These are phyloP conservation scores for Tremellales sp. DNA, from an alignment of 1,284 basidiomycete genomes.

Conservation along the genomic window DNA sequence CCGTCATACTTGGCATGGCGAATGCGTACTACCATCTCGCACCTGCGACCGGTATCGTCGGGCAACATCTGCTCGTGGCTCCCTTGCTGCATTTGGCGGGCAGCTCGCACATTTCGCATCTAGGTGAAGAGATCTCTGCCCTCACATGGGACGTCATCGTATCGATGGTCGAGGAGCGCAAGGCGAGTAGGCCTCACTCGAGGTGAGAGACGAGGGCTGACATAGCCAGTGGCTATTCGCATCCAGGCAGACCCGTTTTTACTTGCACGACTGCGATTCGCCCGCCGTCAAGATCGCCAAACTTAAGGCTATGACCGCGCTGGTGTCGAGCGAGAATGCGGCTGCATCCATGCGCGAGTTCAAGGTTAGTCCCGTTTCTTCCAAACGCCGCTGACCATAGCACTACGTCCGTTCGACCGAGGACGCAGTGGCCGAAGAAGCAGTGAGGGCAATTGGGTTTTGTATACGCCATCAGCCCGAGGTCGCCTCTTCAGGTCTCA, in stretches of 20 bases:
- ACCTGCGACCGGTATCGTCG: slow-evolving; percentile 49
- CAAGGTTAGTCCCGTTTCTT: slow-evolving; percentile 56
- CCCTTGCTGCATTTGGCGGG: slow-evolving; percentile 41
- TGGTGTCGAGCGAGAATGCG: slow-evolving; percentile 65
- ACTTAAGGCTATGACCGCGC: slow-evolving; percentile 62
- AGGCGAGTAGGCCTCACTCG: slow-evolving; percentile 54
- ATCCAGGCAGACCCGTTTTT: slow-evolving; percentile 61
- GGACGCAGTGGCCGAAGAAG: slow-evolving; percentile 63
- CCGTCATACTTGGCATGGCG: slow-evolving; percentile 70
- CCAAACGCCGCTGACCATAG: slow-evolving; percentile 47
- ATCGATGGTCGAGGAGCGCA: slow-evolving; percentile 58
- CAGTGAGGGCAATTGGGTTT: slow-evolving; percentile 71
- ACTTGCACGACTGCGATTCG: slow-evolving; percentile 65
- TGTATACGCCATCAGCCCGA: slow-evolving; percentile 66
- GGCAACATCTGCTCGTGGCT: slow-evolving; percentile 34
- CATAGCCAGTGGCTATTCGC: slow-evolving; percentile 60
- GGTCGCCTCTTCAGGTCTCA: slow-evolving; percentile 65
- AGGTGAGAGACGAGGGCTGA: too few species aligned
- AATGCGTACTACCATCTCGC: slow-evolving; percentile 71
- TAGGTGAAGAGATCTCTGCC: slow-evolving; percentile 62
- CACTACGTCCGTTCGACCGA: slow-evolving; percentile 71
- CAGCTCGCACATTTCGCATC: slow-evolving; percentile 13
- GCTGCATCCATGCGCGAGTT: slow-evolving; percentile 71
- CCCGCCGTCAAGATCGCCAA: slow-evolving; percentile 66
- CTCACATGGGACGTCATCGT: slow-evolving; percentile 68